Conservation (phyloP, 1,284 basidiomycete species). For the Cerioporus squamosus region DNA sequence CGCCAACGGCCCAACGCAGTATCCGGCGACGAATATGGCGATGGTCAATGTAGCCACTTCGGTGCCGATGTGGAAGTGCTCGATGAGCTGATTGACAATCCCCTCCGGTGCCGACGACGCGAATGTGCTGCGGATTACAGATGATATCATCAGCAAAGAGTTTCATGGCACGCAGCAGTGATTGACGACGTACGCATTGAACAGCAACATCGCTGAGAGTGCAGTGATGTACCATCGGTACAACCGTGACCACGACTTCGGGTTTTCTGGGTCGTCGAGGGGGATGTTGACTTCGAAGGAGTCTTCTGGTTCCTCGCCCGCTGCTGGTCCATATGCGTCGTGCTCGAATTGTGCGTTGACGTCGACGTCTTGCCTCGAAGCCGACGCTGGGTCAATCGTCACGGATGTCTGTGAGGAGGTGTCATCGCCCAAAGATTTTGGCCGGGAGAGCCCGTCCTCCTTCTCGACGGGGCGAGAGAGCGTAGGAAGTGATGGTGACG, state of each 20-base stretch:
- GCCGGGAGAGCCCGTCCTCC: neutral
- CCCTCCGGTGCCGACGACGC: constrained; percentile 62
- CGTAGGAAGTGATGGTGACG: neutral
- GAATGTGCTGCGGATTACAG: constrained; percentile 51
- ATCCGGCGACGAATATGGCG: constrained; percentile 49
- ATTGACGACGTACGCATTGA: constrained; percentile 70
- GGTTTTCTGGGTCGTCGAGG: constrained; percentile 44
- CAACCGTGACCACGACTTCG: constrained; percentile 61
- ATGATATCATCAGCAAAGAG: neutral
- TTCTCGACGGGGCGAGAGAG: neutral
- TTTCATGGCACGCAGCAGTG: no score
- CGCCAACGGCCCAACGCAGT: constrained; percentile 61
- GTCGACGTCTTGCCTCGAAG: constrained; percentile 28
- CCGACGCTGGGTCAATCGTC: constrained; percentile 12
- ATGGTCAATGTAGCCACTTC: constrained; percentile 50
- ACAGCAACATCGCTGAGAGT: constrained; percentile 62
- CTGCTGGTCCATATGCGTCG: constrained; percentile 31
- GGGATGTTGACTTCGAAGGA: constrained; percentile 44
- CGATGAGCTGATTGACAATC: constrained; percentile 48
- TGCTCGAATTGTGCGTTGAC: constrained; percentile 32
- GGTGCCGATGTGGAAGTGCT: constrained; percentile 55
- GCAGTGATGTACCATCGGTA: constrained; percentile 71
- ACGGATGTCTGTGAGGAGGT: constrained; percentile 7
- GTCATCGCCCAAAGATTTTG: neutral
- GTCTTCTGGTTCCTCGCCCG: constrained; percentile 36